Evolutionary conservation across 1,139 yeast genomes (phyloP).

Genomic region (Schwanniomyces etchellsii): DNA sequence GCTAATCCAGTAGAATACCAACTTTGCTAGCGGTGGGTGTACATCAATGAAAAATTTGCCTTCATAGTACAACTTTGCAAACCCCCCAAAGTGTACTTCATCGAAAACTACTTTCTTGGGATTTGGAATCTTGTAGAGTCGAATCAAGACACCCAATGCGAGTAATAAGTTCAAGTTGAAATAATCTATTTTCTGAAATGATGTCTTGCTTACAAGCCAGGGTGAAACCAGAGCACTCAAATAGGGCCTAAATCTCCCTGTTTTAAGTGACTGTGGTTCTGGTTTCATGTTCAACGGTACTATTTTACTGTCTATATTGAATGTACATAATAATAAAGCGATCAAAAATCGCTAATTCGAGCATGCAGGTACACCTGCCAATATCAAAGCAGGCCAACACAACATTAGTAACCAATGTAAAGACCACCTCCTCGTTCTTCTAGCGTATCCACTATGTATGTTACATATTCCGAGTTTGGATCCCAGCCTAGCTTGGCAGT

Average conservation of each 20-base stretch:
- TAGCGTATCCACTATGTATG: constrained; percentile 30
- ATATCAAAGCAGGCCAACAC: too few relatives aligned
- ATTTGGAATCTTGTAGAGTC: constrained; percentile 54
- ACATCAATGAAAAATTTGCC: constrained; percentile 60
- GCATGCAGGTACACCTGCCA: too few relatives aligned
- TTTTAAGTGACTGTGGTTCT: constrained; percentile 4
- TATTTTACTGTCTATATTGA: background rate
- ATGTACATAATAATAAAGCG: too few relatives aligned
- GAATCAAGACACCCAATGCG: constrained; percentile 16
- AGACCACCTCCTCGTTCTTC: constrained; percentile 41
- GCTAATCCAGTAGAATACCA: constrained; percentile 43
- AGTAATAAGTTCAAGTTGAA: constrained; percentile 16
- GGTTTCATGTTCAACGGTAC: constrained; percentile 1
- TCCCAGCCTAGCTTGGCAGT: constrained; percentile 88
- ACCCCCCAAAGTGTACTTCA: constrained; percentile 60
- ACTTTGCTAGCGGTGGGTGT: constrained; percentile 57
- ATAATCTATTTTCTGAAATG: constrained; percentile 14
- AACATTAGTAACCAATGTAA: constrained; percentile 34
- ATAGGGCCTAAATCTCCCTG: constrained; percentile 13
- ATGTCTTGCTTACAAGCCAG: constrained; percentile 6
- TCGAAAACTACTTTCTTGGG: constrained; percentile 91
- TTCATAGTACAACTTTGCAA: constrained; percentile 41
- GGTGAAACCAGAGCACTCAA: constrained; percentile 6
- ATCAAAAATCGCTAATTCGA: too few relatives aligned
- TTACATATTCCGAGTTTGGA: constrained; percentile 62